These are phyloP conservation scores for Cyanodermella asteris DNA, from an alignment of 2,329 filamentous ascomycete species.

Conservation along the genomic window DNA sequence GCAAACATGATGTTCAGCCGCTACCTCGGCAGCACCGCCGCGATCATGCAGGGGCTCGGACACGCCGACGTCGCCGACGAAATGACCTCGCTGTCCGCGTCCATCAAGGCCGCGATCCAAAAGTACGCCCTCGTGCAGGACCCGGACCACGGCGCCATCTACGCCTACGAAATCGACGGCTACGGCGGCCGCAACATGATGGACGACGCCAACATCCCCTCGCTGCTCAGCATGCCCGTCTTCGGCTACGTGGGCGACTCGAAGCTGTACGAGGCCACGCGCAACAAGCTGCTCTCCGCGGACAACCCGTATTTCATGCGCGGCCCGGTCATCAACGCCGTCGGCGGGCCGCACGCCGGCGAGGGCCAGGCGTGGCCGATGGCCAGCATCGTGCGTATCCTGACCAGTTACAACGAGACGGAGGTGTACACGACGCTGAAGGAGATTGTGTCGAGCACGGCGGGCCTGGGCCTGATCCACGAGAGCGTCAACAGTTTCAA, in stretches of 20 bases:
- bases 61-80: conserved; percentile 26
- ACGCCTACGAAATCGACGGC: conserved; percentile 64
- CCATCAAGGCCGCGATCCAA: conserved; percentile 22
- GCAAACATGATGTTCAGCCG: conserved; percentile 51
- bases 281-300: conserved; percentile 20
- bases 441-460: conserved; percentile 25
- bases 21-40: conserved; percentile 32
- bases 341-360: conserved; percentile 27
- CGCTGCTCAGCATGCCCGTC: conserved; percentile 35
- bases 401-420: conserved; percentile 24
- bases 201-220: conserved; percentile 46
- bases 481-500: conserved; percentile 30
- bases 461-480: conserved; percentile 27
- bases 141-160: conserved; percentile 38
- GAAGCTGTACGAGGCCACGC: conserved; percentile 53
- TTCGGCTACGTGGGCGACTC: conserved; percentile 39
- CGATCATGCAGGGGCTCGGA: conserved; percentile 30
- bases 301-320: conserved; percentile 28
- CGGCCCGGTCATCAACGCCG: conserved; percentile 24
- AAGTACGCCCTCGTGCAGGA: conserved; percentile 20
- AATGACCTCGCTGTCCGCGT: conserved; percentile 34
- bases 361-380: conserved; percentile 28
- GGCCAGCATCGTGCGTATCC: conserved; percentile 27
- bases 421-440: conserved; percentile 23
- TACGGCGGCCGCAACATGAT: conserved; percentile 40